Evolutionary conservation across 768 basidiomycete genomes (phyloP), one percentile per base, ranked within the genome.

Genomic region (Mycena capillaripes): DNA sequence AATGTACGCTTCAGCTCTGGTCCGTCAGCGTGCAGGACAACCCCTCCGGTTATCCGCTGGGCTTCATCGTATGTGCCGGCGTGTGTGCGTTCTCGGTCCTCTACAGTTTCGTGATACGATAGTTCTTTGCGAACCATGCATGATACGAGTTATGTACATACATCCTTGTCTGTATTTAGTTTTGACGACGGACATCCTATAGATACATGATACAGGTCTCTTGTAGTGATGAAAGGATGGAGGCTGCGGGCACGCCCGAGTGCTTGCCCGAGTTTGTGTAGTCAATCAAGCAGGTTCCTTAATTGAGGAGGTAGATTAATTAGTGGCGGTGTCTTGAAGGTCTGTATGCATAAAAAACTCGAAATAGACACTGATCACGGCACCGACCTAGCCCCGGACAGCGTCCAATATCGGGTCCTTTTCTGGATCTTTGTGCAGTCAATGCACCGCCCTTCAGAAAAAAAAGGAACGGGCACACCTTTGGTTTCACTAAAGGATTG

Each of bases 71-170:
- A 1, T 93, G 92, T 78, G 85, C 92, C 19, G 87, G 64, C 12
- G 89, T 89, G 23, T 93, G 92, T 76, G 87, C 83, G 29, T 64
- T 92, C 17, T 89, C 92, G 4, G 86, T 95, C 23, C 78, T 89
- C n/a, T 90, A 92, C 71, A 94, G 91, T 78, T 91, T 92, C 81
- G 84, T 92, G 78, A 95, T 95, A 76, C 89, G 91, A 68, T 95
- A 77, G 85, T 76, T 36, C 44, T 34, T 44, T 21, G 19, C 40
- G 23, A 46, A 70, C 53, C 40, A 27, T 62, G 30, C 57, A 19
- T 36, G 36, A 42, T 48, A 72, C 32, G 19, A 57, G 56, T 53
- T 58, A 62, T 56, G 34, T n/a, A 4, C 21, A 27, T 23, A 25
- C 23, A 11, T 21, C 23, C 55, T 4, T 38, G 32, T 3, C 21